These are phyloP conservation scores for Teunomyces cretensis DNA, from an alignment of 805 yeast genomes.

Conservation along the genomic window DNA sequence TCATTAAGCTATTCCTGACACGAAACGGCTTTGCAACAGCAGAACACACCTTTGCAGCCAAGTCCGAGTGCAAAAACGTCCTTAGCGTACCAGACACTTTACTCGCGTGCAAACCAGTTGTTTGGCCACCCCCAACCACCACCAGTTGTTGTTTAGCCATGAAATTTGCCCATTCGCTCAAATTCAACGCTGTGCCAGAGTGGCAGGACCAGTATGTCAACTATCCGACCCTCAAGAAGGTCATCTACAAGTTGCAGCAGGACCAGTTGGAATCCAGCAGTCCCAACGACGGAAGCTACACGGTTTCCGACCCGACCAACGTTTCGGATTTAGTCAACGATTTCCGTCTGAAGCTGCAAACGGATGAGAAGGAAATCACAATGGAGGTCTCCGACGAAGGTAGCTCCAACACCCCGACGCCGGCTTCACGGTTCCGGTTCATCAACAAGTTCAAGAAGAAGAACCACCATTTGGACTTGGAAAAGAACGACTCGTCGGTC, in stretches of 20 bases:
- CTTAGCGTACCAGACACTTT: background rate
- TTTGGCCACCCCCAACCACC: background rate
- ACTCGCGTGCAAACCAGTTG: background rate
- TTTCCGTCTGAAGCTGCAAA: background rate
- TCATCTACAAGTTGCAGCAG: constrained; percentile 54
- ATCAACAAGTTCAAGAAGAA: constrained; percentile 16
- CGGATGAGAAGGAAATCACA: constrained; percentile 2
- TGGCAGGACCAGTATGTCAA: constrained; percentile 49
- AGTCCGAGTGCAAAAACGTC: background rate
- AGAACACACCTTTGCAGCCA: constrained; percentile 2
- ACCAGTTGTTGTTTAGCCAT: constrained; percentile 18
- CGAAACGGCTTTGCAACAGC: constrained; percentile 4
- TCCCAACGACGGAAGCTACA: constrained; percentile 25
- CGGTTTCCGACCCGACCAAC: constrained; percentile 20
- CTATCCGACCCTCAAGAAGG: constrained; percentile 52
- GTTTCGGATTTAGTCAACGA: constrained; percentile 27
- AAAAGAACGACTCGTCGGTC: constrained; percentile 10
- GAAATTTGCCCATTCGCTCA: constrained; percentile 52
- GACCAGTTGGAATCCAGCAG: constrained; percentile 25
- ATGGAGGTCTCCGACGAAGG: constrained; percentile 1
- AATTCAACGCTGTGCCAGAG: constrained; percentile 55
- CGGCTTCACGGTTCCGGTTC: constrained; percentile 15
- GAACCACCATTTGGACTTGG: constrained; percentile 2
- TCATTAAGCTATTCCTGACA: background rate
- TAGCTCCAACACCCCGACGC: background rate